Evolutionary conservation across 1,139 yeast species (phyloP), one percentile per base, ranked within the genome.

Genomic region (Protomyces macrosporus): DNA sequence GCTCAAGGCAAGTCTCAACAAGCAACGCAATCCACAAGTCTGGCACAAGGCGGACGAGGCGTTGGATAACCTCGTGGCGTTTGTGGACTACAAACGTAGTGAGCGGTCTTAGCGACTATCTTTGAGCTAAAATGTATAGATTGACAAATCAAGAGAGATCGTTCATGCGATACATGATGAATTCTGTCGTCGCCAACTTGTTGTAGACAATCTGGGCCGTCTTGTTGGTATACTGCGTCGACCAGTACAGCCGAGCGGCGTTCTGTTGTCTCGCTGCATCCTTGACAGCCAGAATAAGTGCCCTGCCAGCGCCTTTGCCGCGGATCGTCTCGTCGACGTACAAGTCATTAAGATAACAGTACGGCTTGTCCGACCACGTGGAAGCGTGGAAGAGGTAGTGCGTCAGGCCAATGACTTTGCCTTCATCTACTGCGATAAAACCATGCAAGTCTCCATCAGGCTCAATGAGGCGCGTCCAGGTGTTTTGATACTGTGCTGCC

Each of bases 31-130:
- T 62, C 77, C 80, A 0, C 81, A 78, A 55, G 77, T 88, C 69
- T 85, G 88, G 72, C 76, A 75, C n/a, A 81, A 80, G 68, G 88
- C 87, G 37, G 88, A 86, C 65, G 95, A 88, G 67, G 83, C 86
- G 0, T 79, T 84, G 71, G 75, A 75, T 60, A 90, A 88, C 70
- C 76, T 91, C 70, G 84, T 81, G 7, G 79, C 95, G 66, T 93
- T 93, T 72, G 83, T 91, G 65, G 83, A 82, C 65, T 93, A 93
- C 75, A 93, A 93, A 71, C 70, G 72, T 64, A 71, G 71, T 51
- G 85, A 83, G 70, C 70, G 67, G 53, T 45, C 48, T 14, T 39
- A 45, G 32, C n/a, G 23, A 33, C 39, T 36, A 1, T 3, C 9
- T 1, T 12, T 9, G 12, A 36, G 39, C 39, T 9, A 36, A 1